Base-by-base conservation (phyloP, 805 yeast genomes). In the Metschnikowia continentalis region DNA sequence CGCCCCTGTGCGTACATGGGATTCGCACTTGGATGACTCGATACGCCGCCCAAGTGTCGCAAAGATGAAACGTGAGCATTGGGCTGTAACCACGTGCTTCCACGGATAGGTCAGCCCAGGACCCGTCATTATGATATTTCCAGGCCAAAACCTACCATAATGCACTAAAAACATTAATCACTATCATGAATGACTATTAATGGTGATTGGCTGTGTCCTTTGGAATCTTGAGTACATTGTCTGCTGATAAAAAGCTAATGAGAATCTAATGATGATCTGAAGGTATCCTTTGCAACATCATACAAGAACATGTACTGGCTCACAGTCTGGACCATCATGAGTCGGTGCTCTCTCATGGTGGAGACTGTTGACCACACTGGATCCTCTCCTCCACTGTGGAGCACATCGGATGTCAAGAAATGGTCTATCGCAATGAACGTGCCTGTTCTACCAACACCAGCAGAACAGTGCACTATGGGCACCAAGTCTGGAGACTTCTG, bases 381-480 rank as follows among this genome's bases (percentile, higher is more conserved):
- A 49, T 72, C 76, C 14, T 40, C 46, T 13, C 17, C 35, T 1
- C 32, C 42, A 10, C 7, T 35, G 32, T 10, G n/a, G 8, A 47
- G 33, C 6, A 48, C 43, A 20, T 53, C 40, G 14, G 52, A 30
- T 14, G 48, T 46, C 38, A 50, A 51, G 30, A 73, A 55, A 13
- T 74, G 62, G 57, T 74, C 77, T 23, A 71, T 57, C 14, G 74
- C 63, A 42, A 71, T 67, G 41, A 71, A 69, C 1, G 96, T 88
- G 2, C 99, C 99, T 0, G 98, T 90, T 51, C 99, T 75, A 17
- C 99, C 99, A 63, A 96, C 90, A 0, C 99, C 99, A 1, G 98
- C 98, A 6, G 96, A 89, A 63, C 99, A 92, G 68, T 92, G 98
- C 10, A 64, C 64, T 6, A 64, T 55, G 3, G 67, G 23, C 87